phyloP scores from a whole-genome alignment of 768 basidiomycete species.

The Suillus lakei region DNA sequence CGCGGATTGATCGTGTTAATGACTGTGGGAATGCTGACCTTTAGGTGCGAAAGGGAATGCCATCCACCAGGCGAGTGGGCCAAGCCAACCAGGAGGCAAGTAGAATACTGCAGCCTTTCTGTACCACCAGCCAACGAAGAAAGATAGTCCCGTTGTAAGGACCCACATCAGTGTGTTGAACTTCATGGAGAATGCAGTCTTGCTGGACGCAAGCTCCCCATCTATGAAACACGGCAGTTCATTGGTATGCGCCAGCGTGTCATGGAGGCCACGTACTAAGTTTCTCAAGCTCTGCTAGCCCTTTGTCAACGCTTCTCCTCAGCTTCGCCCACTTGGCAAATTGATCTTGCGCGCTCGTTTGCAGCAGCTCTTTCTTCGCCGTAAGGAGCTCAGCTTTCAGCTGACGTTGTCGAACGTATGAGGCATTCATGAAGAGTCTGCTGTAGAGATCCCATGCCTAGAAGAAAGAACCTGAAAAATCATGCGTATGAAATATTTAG shows the following conservation, averaged over 20 bases:
- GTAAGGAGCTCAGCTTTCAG: constrained; percentile 82
- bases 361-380: constrained; percentile 83
- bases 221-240: constrained; percentile 50
- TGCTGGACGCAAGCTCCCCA: constrained; percentile 60
- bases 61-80: constrained; percentile 86
- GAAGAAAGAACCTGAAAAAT: constrained; percentile 4
- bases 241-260: constrained; percentile 6
- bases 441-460: constrained; percentile 80
- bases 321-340: constrained; percentile 99
- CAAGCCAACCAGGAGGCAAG: constrained; percentile 89
- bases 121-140: constrained; percentile 90
- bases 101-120: constrained; percentile 91
- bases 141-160: constrained; percentile 85
- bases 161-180: constrained; percentile 82
- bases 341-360: constrained; percentile 95
- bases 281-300: constrained; percentile 87
- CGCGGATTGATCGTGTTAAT: neutral
- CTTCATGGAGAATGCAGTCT: constrained; percentile 65
- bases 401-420: constrained; percentile 60
- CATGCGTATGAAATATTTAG: constrained; percentile 9
- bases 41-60: constrained; percentile 89
- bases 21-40: constrained; percentile 51
- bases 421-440: constrained; percentile 61
- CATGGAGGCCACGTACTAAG: constrained; percentile 66
- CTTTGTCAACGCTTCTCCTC: constrained; percentile 89